These are phyloP conservation scores for Corniculantispora saksenae DNA, from an alignment of 2,329 filamentous ascomycete genomes.

Conservation along the genomic window DNA sequence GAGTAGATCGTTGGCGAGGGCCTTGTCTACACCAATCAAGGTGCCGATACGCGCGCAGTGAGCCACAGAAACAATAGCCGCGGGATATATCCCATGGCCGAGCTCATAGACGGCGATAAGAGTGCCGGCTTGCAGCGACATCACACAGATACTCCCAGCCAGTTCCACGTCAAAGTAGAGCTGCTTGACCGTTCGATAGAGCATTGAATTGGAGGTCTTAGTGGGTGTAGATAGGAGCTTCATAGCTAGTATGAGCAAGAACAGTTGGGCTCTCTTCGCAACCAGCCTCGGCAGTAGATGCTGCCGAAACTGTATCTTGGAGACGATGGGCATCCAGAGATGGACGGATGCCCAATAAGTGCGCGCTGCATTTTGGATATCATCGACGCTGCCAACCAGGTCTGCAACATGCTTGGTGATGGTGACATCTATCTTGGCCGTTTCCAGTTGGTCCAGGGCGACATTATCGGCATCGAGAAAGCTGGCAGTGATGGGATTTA, in stretches of 20 bases:
- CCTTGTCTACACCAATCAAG: background rate
- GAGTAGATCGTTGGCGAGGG: background rate
- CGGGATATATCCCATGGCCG: background rate
- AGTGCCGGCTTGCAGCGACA: background rate
- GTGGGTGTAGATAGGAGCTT: background rate
- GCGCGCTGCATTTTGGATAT: background rate
- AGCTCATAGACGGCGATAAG: background rate
- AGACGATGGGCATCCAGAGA: background rate
- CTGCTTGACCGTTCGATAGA: background rate
- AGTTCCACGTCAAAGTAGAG: background rate
- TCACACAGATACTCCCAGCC: background rate
- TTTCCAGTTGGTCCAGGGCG: conserved; percentile 12
- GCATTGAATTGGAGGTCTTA: background rate
- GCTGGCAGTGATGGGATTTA: conserved; percentile 14
- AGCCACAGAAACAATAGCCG: background rate
- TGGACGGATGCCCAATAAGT: background rate
- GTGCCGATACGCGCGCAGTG: background rate
- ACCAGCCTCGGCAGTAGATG: background rate
- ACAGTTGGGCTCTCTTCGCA: background rate
- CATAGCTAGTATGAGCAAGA: background rate
- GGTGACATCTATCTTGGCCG: conserved; percentile 2
- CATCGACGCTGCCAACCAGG: background rate
- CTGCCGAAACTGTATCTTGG: background rate
- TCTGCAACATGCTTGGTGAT: background rate
- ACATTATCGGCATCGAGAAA: conserved; percentile 20